phyloP scores from a whole-genome alignment of 2,329 filamentous ascomycete species.

The Sporothrix sp. region DNA sequence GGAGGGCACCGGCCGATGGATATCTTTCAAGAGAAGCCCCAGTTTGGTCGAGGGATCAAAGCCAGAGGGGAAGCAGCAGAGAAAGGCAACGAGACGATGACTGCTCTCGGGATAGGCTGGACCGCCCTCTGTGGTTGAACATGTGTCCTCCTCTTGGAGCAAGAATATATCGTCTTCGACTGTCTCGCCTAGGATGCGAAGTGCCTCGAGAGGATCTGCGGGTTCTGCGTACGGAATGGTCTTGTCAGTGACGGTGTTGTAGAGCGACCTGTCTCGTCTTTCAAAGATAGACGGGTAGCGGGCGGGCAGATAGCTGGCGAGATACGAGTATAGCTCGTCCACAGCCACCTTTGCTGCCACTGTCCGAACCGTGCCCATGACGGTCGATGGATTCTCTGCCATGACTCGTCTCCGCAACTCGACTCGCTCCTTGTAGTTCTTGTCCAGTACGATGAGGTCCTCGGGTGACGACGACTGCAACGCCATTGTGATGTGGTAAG shows the following conservation, averaged over 20 bases:
- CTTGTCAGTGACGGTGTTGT: slow-evolving; percentile 32
- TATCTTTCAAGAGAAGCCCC: slow-evolving; percentile 36
- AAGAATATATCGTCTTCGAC: slow-evolving; percentile 48
- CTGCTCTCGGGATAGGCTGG: slow-evolving; percentile 6
- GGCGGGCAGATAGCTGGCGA: slow-evolving; percentile 10
- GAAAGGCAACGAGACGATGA: slow-evolving; percentile 37
- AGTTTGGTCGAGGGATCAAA: slow-evolving; percentile 44
- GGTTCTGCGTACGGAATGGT: slow-evolving; percentile 24
- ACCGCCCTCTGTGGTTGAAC: slow-evolving; percentile 20
- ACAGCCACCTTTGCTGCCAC: slow-evolving; percentile 32
- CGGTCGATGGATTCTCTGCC: slow-evolving; percentile 27
- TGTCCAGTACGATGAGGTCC: slow-evolving; percentile 44
- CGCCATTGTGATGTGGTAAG: slow-evolving; percentile 46
- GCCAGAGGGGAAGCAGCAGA: slow-evolving; percentile 43
- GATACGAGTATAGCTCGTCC: slow-evolving; percentile 7
- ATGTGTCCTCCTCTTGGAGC: slow-evolving; percentile 27
- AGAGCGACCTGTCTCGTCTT: slow-evolving; percentile 21
- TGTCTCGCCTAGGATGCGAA: slow-evolving; percentile 28
- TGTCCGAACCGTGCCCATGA: slow-evolving; percentile 25
- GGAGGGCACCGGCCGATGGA: slow-evolving; percentile 43
- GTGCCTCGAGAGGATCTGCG: slow-evolving; percentile 21
- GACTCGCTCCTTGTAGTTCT: slow-evolving; percentile 38
- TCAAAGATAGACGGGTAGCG: slow-evolving; percentile 30
- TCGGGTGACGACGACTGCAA: slow-evolving; percentile 34
- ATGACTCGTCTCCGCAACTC: slow-evolving; percentile 31